phyloP scores from a whole-genome alignment of 306 rosid species.

The Medicago truncatula region DNA sequence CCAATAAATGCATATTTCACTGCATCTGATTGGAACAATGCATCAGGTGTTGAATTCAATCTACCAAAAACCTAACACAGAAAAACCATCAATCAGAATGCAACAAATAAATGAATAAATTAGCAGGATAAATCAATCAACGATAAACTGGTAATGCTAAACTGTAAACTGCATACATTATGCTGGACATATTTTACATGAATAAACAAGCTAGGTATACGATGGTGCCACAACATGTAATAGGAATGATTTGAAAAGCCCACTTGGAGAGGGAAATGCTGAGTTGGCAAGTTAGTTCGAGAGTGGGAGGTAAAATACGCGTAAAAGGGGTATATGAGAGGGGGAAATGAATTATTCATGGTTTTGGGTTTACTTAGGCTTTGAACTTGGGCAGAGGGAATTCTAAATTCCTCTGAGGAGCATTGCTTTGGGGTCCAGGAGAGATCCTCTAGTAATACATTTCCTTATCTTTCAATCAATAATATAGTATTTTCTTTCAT shows the following conservation, averaged over 20 bases:
- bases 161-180: not conserved
- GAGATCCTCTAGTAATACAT: not conserved
- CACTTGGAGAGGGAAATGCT: not conserved
- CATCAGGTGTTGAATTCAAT: conserved; percentile 52
- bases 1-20: conserved; percentile 54
- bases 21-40: conserved; percentile 49
- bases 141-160: conserved; percentile 7
- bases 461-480: not conserved
- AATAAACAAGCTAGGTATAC: not conserved
- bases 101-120: conserved; percentile 2
- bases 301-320: not conserved
- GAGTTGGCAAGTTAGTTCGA: not conserved
- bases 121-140: not conserved
- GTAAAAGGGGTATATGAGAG: not conserved
- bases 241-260: not conserved
- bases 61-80: conserved; percentile 41
- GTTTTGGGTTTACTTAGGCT: not conserved
- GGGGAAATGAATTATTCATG: not conserved
- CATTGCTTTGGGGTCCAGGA: too few relatives aligned
- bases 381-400: too few relatives aligned
- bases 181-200: conserved; percentile 12
- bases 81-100: conserved; percentile 33
- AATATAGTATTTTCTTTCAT: not conserved
- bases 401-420: too few relatives aligned
- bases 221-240: conserved; percentile 9